phyloP scores from a whole-genome alignment of 2,329 filamentous ascomycete genomes.

The Cadophora malorum region DNA sequence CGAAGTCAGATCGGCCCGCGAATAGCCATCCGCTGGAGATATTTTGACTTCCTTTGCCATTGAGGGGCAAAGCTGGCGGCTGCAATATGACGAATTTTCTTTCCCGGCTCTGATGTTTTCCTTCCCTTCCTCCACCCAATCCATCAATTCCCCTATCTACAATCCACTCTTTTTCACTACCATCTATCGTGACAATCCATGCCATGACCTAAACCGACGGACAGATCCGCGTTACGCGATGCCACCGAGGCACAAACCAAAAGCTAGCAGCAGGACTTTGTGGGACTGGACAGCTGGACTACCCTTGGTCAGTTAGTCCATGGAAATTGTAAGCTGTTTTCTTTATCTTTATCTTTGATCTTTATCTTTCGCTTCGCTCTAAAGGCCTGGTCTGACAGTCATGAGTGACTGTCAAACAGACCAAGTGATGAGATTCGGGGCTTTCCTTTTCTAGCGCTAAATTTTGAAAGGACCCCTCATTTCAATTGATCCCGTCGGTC shows the following conservation, averaged over 20 bases:
- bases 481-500: neutral
- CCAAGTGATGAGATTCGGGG: neutral
- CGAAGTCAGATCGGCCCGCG: constrained; percentile 1
- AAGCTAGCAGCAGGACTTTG: neutral
- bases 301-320: neutral
- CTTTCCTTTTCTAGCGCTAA: constrained; percentile 5
- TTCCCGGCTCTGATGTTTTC: neutral
- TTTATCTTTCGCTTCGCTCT: constrained; percentile 8
- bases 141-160: neutral
- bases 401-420: neutral
- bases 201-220: constrained; percentile 6
- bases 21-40: neutral
- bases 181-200: neutral
- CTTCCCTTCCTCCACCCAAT: neutral
- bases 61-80: neutral
- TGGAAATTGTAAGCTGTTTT: neutral
- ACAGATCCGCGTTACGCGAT: constrained; percentile 19
- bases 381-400: neutral
- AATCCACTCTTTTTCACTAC: neutral
- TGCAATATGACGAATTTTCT: neutral
- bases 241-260: constrained; percentile 1
- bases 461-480: neutral
- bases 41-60: neutral
- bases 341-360: constrained; percentile 4
- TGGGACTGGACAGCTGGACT: constrained; percentile 11